Evolutionary conservation across 257 asterid genomes (phyloP).

Genomic region (Plantago ovata): DNA sequence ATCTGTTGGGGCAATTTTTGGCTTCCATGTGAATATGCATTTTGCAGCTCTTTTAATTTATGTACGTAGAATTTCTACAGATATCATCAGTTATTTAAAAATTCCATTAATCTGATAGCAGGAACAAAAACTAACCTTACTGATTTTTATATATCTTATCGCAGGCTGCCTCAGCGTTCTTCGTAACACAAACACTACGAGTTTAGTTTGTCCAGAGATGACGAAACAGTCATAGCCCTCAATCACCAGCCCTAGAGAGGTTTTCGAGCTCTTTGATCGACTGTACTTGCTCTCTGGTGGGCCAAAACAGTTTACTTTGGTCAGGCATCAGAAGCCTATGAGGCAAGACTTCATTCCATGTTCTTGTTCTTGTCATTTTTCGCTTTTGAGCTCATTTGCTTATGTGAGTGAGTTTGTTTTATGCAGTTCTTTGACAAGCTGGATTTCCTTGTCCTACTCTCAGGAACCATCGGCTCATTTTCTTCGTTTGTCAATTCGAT

Average conservation of each 20-base stretch:
- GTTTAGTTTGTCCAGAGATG: constrained; percentile 83
- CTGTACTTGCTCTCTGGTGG: constrained; percentile 87
- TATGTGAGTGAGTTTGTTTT: constrained; percentile 1
- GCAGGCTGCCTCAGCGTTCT: constrained; percentile 97
- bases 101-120: background rate
- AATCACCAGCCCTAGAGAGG: constrained; percentile 98
- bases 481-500: constrained; percentile 85
- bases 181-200: constrained; percentile 92
- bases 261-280: constrained; percentile 86
- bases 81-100: background rate
- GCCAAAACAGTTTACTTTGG: constrained; percentile 92
- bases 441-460: constrained; percentile 96
- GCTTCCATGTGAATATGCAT: background rate
- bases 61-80: background rate
- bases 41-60: no score
- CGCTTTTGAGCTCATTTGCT: background rate
- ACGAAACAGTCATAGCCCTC: constrained; percentile 87
- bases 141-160: background rate
- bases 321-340: constrained; percentile 83
- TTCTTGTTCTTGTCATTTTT: background rate
- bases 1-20: background rate
- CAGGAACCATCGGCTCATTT: constrained; percentile 95
- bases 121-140: background rate
- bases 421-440: constrained; percentile 85
- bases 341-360: constrained; percentile 39